phyloP scores from a whole-genome alignment of 495 filamentous ascomycete species.

The Platismatia glauca region DNA sequence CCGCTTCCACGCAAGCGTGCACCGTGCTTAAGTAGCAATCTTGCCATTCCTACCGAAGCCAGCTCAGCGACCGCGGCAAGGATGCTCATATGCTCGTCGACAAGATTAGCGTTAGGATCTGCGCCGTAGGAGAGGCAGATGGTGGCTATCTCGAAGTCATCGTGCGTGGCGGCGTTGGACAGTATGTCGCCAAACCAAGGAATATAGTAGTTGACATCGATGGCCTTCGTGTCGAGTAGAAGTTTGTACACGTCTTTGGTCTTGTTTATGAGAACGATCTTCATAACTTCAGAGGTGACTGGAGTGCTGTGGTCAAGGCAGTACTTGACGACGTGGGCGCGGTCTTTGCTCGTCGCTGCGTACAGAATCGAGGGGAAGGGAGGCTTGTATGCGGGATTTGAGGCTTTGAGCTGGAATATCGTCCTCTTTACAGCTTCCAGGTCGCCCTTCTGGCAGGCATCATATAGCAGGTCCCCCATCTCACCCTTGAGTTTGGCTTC shows the following conservation, averaged over 20 bases:
- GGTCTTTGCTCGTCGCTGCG: conserved; percentile 9
- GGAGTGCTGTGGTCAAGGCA: conserved; percentile 7
- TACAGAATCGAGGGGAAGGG: conserved; percentile 4
- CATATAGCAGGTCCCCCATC: background rate
- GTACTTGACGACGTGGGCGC: conserved; percentile 10
- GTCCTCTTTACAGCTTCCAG: background rate
- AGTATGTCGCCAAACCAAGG: conserved; percentile 16
- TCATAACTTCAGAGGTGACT: conserved; percentile 6
- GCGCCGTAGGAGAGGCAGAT: conserved; percentile 13
- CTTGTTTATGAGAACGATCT: conserved; percentile 5
- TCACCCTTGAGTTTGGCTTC: conserved; percentile 3
- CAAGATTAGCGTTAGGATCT: conserved; percentile 14
- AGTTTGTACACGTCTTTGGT: conserved; percentile 6
- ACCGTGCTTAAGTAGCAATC: conserved; percentile 5
- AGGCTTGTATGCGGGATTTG: conserved; percentile 11
- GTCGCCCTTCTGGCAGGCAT: conserved; percentile 7
- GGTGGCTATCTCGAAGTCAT: conserved; percentile 5
- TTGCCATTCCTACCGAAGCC: background rate
- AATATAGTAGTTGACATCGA: conserved; percentile 14
- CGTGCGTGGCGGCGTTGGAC: conserved; percentile 4
- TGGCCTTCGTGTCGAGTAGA: conserved; percentile 6
- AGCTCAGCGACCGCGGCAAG: conserved; percentile 12
- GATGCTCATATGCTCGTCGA: conserved; percentile 5
- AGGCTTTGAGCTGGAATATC: conserved; percentile 1
- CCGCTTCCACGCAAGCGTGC: conserved; percentile 3